Conservation (phyloP, 2,329 filamentous ascomycete genomes). For the Alternaria brassicicola region DNA sequence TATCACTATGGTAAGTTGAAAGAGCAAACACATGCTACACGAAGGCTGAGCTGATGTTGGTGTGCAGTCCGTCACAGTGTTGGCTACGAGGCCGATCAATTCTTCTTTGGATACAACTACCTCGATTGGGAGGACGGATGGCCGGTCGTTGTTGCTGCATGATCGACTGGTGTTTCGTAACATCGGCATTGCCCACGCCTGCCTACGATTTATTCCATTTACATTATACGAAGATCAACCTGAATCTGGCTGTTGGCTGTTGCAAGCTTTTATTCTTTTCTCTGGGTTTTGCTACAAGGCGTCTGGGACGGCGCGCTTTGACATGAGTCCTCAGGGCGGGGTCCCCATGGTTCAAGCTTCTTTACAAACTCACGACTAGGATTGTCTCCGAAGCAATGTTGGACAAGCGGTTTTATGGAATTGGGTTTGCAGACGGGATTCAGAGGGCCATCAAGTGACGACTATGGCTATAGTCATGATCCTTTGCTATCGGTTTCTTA, state of each 20-base stretch:
- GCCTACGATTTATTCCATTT: background rate
- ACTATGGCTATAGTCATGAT: background rate
- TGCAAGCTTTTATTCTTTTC: background rate
- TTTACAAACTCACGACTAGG: background rate
- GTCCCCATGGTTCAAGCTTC: background rate
- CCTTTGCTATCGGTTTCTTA: background rate
- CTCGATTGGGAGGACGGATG: constrained; percentile 38
- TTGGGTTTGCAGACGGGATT: background rate
- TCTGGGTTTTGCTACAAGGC: background rate
- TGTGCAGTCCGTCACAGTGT: constrained; percentile 29
- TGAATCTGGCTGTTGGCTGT: background rate
- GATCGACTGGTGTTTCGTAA: background rate
- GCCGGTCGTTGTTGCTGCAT: constrained; percentile 30
- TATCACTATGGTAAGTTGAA: constrained; percentile 40
- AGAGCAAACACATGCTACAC: background rate
- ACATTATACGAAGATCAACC: background rate
- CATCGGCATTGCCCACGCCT: too few relatives aligned
- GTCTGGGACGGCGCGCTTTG: background rate
- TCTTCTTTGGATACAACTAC: constrained; percentile 41
- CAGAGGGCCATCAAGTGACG: background rate
- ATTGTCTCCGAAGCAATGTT: background rate
- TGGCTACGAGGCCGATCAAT: constrained; percentile 32
- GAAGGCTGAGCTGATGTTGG: constrained; percentile 4
- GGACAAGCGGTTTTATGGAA: background rate
- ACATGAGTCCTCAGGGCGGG: background rate